Evolutionary conservation across 169 alveolate genomes (phyloP), one percentile per base, ranked within the genome.

Genomic region (Plasmodium coatneyi): DNA sequence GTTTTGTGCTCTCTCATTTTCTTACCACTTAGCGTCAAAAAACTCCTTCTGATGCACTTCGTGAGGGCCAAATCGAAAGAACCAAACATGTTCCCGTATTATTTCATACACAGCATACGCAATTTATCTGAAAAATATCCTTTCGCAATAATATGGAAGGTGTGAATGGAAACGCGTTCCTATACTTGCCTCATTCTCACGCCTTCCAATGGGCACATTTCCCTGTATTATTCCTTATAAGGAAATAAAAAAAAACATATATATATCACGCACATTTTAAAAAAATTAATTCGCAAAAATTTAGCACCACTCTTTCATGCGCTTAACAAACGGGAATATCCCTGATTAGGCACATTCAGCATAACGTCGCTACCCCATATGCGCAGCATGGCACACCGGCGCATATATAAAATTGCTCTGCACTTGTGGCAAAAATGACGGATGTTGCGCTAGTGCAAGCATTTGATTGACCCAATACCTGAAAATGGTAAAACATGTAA

Each of bases 21-120:
- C 76, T 66, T 66, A 66, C 76, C 76, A 66, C 76, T 66, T 66
- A 66, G 36, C 32, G 76, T 66, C 36, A 66, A 66, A 66, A 66
- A 66, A 66, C 36, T 25, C 41, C 76, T 66, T 19, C 36, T 66
- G 76, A 66, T 66, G 76, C 22, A 5, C 39, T 66, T 66, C n/a
- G 76, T 66, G 36, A 66, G 14, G 76, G 76, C 36, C 5, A 66
- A 66, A 66, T 66, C 36, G 36, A 66, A 66, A 25, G 76, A 25
- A 25, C 19, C 30, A 66, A 66, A 28, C 76, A 66, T 66, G 14
- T 22, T 66, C 76, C 19, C 19, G n/a, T 66, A 12, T 25, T 66
- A 66, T 66, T 66, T 66, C 36, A 19, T 66, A 66, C 76, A 66
- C 30, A 66, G 36, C n/a, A 19, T 32, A 66, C 16, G 36, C 41